Conservation (phyloP, 2,329 filamentous ascomycete species). For the Neodidymelliopsis sp. region DNA sequence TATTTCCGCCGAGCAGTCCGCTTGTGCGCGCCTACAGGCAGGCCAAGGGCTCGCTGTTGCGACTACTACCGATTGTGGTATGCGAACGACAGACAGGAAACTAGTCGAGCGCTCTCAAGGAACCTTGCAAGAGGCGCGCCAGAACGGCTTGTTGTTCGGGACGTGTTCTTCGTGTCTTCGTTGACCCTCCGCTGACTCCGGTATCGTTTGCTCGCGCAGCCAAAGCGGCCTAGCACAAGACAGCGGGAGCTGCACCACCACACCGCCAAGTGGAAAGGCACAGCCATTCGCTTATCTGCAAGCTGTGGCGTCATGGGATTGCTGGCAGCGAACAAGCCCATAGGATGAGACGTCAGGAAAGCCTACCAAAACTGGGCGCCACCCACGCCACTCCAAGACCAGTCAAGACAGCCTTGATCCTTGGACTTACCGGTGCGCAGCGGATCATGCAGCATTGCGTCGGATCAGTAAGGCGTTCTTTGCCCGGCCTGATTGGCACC, state of each 20-base stretch:
- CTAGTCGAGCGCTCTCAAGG: not conserved
- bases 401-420: conserved; percentile 27
- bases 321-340: conserved; percentile 11
- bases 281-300: conserved; percentile 43
- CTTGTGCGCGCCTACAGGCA: conserved; percentile 25
- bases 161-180: conserved; percentile 12
- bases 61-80: conserved; percentile 5
- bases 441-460: conserved; percentile 29
- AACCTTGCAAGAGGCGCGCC: not conserved
- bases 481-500: conserved; percentile 27
- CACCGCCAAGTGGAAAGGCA: conserved; percentile 38
- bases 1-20: conserved; percentile 40
- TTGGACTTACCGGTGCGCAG: conserved; percentile 27
- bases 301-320: conserved; percentile 42
- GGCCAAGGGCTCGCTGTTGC: conserved; percentile 13
- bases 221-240: conserved; percentile 19
- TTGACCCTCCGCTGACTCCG: conserved; percentile 16
- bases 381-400: conserved; percentile 43
- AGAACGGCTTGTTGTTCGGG: not conserved
- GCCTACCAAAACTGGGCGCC: conserved; percentile 34
- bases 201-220: conserved; percentile 26
- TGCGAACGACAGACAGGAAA: conserved; percentile 1
- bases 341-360: conserved; percentile 14
- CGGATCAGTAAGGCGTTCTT: conserved; percentile 22
- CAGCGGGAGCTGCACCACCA: conserved; percentile 35